Evolutionary conservation across 139 green algal species (phyloP).

Genomic region (Chlorokybus atmophyticus): DNA sequence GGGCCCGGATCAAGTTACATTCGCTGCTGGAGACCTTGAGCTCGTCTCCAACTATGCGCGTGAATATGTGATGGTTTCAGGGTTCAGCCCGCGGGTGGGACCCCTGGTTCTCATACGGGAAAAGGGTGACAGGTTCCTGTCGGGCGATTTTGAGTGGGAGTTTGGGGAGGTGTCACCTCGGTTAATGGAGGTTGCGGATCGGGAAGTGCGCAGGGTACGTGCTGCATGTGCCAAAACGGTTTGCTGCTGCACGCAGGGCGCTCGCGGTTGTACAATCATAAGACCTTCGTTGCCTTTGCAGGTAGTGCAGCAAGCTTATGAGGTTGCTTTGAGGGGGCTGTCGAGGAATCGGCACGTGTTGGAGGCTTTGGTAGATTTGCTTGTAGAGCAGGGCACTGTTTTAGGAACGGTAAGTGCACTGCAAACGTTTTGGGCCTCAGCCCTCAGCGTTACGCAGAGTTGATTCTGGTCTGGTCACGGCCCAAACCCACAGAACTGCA

Average conservation of each 20-base stretch:
- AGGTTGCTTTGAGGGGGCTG: neutral
- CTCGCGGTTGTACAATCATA: no score
- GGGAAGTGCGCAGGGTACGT: neutral
- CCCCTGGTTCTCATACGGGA: neutral
- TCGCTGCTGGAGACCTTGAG: neutral
- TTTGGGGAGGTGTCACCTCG: neutral
- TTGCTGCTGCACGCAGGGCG: no score
- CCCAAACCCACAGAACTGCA: no score
- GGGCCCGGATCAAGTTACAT: neutral
- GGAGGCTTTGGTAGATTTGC: neutral
- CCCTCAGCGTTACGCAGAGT: no score
- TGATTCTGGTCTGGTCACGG: no score
- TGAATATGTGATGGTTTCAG: neutral
- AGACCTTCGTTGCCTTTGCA: no score
- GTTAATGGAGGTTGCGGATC: neutral
- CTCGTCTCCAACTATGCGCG: neutral
- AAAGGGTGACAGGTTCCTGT: neutral
- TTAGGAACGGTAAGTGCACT: no score
- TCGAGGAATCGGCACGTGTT: neutral
- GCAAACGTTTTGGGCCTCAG: no score
- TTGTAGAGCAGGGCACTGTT: neutral
- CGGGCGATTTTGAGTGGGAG: neutral
- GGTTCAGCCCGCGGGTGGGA: neutral
- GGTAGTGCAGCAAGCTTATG: neutral
- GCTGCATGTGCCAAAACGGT: no score